Base-by-base conservation (phyloP, 495 filamentous ascomycete species). In the Parathielavia hyrcaniae region DNA sequence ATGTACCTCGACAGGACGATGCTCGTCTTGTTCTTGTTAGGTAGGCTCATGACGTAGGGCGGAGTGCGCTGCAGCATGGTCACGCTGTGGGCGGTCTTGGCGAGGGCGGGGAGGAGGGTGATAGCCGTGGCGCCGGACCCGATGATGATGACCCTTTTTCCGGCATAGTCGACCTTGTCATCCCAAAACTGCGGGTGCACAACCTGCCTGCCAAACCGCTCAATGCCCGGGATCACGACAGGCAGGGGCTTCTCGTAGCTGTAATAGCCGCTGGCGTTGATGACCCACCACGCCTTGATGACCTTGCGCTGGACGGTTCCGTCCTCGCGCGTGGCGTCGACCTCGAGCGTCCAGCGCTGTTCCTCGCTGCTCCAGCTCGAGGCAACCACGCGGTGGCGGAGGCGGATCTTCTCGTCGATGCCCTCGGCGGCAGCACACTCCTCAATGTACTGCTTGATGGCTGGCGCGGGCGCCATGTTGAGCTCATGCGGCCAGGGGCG, bases 151-250 rank as follows among this genome's bases (percentile, higher is more conserved):
- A 85, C 69, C 10, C 69, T 68, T 68, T 84, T 82, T 55, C 70
- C 67, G 10, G 68, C 63, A 62, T 79, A 78, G 59, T 79, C 73
- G 57, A 79, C 63, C 22, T 77, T 72, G 26, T 79, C 67, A 5
- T 76, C 77, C 83, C 84, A 87, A 64, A 82, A 83, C 64, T 87
- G 84, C 4, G 83, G 83, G 52, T 86, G 81, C 9, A 85, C 72
- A 4, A 79, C 70, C 19, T 70, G 61, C 34, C 84, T 83, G 48
- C 73, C 67, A 69, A 86, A 87, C 34, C 67, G 67, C 0, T 81
- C 77, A 34, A 87, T 64, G 4, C 82, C 82, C 0, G 83, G 83
- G 49, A 87, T 89, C 10, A 64, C 64, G 5, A 78, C 66, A 43
- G 81, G 58, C 38, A 85, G 60, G 0, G 85, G 79, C 55, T 78